Evolutionary conservation across 2,329 filamentous ascomycete genomes (phyloP), one percentile per base, ranked within the genome.

Genomic region (Aspergillus sp.): DNA sequence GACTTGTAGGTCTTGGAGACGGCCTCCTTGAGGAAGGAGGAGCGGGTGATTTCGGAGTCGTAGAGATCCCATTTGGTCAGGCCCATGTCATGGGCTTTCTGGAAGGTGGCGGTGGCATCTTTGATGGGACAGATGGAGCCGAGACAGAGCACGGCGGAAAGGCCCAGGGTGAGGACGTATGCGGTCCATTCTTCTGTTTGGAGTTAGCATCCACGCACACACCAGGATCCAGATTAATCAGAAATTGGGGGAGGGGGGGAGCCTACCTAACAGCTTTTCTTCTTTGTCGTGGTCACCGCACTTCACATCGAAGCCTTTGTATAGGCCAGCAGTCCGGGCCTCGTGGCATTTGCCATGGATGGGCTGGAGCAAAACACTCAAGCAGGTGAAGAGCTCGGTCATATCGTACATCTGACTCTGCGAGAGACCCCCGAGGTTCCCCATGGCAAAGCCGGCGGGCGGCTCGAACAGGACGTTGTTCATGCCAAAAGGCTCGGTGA

Each of bases 311-410:
- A 75, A 72, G 12, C 68, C 67, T n/a, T 80, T 73, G 54, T 77
- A 83, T 30, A 83, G 65, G 4, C 80, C 80, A 48, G 68, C 71
- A 30, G 72, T 65, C 29, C 78, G 69, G 27, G 80, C 80, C 54
- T 80, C 73, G 26, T 68, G 66, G 29, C 73, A 73, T 44, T 74
- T 73, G 1, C 74, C 78, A 47, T 77, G 73, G 42, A 82, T 74
- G 7, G 72, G 73, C 44, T 78, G 73, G 3, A 83, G 62, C 5
- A 84, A 63, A 4, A 76, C 73, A 19, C 72, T 71, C 36, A 83
- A 59, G 55, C 80, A 82, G 7, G 75, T 79, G 80, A 80, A 83
- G 7, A 83, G 70, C 55, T 83, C 81, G 35, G 73, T 79, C 71
- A 83, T 81, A 57, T 83, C 79, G 52, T 80, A 82, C 7, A 83